Evolutionary conservation across 2,329 filamentous ascomycete genomes (phyloP).

Genomic region (Pseudogymnoascus sp.): DNA sequence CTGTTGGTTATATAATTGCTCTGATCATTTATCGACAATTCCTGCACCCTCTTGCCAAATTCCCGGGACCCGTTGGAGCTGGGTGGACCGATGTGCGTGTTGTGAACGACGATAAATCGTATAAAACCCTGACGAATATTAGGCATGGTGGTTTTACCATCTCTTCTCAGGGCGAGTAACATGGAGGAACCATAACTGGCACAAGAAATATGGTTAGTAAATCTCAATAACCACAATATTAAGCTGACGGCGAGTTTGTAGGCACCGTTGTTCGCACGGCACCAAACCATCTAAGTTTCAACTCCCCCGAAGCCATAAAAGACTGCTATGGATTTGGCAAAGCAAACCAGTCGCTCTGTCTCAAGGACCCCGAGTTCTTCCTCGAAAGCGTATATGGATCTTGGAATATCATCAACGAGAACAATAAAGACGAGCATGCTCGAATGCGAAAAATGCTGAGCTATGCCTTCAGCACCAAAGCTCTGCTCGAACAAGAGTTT

Average conservation of each 20-base stretch:
- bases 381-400: conserved; percentile 19
- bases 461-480: conserved; percentile 18
- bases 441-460: conserved; percentile 20
- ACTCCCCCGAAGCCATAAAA: conserved; percentile 46
- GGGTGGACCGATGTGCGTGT: conserved; percentile 19
- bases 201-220: neutral
- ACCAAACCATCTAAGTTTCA: conserved; percentile 21
- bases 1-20: neutral
- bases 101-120: conserved; percentile 24
- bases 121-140: conserved; percentile 27
- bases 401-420: conserved; percentile 20
- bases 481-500: conserved; percentile 19
- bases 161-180: conserved; percentile 2
- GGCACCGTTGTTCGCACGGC: conserved; percentile 24
- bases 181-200: conserved; percentile 6
- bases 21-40: conserved; percentile 7
- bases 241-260: neutral
- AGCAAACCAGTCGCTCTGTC: conserved; percentile 13
- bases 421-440: conserved; percentile 15
- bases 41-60: conserved; percentile 26
- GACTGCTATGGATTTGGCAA: conserved; percentile 55
- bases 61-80: conserved; percentile 25
- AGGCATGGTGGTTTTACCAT: conserved; percentile 20
- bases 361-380: conserved; percentile 19
- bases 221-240: neutral